Conservation (phyloP, 768 basidiomycete species). For the Pleurotus citrinopileatus region DNA sequence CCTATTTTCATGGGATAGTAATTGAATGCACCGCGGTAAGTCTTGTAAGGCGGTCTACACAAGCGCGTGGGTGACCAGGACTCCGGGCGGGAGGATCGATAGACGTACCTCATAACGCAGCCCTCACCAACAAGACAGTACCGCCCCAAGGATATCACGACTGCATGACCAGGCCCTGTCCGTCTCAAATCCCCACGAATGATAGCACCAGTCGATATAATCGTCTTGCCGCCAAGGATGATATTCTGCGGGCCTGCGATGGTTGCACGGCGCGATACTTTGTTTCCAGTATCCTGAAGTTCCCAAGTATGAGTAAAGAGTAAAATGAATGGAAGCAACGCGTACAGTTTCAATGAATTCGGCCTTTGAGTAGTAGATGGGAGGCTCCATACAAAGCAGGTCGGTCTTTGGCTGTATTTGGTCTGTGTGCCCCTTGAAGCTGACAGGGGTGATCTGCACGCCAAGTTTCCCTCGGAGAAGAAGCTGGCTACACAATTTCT, state of each 20-base stretch:
- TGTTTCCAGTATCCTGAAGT: slow-evolving; percentile 88
- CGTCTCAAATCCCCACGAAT: slow-evolving; percentile 92
- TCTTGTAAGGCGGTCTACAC: slow-evolving; percentile 80
- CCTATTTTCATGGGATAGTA: slow-evolving; percentile 98
- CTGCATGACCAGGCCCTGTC: slow-evolving; percentile 88
- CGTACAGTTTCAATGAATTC: slow-evolving; percentile 89
- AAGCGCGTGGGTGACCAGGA: not conserved
- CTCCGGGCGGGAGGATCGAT: not conserved
- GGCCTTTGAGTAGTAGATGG: slow-evolving; percentile 74
- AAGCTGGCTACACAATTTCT: no score
- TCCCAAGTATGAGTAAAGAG: not conserved
- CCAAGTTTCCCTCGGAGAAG: no score
- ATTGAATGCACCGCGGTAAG: slow-evolving; percentile 88
- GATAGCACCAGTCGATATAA: slow-evolving; percentile 87
- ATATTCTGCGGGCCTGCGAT: slow-evolving; percentile 96
- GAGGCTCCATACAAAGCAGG: slow-evolving; percentile 49
- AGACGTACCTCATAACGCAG: slow-evolving; percentile 76
- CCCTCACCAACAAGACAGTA: slow-evolving; percentile 92
- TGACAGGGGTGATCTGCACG: no score
- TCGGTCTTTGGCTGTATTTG: not conserved
- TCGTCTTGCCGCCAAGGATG: slow-evolving; percentile 94
- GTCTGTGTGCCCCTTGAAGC: no score
- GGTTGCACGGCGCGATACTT: slow-evolving; percentile 87
- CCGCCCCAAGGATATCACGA: slow-evolving; percentile 89
- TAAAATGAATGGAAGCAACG: not conserved